These are phyloP conservation scores for Luvunga scandens DNA, from an alignment of 345 rosid species.

Conservation along the genomic window DNA sequence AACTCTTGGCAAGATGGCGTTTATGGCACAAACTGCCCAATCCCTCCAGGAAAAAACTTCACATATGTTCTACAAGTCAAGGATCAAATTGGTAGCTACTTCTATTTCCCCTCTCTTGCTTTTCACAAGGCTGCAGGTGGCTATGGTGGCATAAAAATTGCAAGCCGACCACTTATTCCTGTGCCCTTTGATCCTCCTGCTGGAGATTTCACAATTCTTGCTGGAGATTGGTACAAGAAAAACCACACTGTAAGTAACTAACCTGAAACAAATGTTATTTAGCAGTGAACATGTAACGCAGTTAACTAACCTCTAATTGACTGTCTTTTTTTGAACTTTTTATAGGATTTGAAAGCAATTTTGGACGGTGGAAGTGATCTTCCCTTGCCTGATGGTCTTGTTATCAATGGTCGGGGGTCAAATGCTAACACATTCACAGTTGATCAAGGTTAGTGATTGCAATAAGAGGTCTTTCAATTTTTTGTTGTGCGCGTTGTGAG, in stretches of 20 bases:
- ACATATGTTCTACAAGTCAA: conserved; percentile 72
- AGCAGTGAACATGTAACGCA: neutral
- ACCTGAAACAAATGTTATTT: neutral
- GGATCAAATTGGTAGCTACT: conserved; percentile 85
- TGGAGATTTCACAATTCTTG: conserved; percentile 62
- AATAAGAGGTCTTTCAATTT: neutral
- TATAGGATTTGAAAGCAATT: conserved; percentile 56
- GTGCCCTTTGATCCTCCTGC: conserved; percentile 74
- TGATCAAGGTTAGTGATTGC: conserved; percentile 48
- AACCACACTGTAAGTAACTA: conserved; percentile 52
- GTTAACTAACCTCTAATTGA: no score
- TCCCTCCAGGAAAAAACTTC: conserved; percentile 76
- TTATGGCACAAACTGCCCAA: conserved; percentile 78
- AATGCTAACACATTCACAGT: conserved; percentile 51
- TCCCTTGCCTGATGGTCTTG: conserved; percentile 63
- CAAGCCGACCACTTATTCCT: conserved; percentile 72
- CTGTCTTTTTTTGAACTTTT: conserved; percentile 6
- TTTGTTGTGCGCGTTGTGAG: neutral
- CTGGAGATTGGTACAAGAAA: conserved; percentile 76
- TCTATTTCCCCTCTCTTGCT: conserved; percentile 78
- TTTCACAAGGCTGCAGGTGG: conserved; percentile 89
- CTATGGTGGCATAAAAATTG: conserved; percentile 62
- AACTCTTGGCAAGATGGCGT: conserved; percentile 87
- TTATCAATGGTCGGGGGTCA: conserved; percentile 61
- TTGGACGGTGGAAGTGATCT: conserved; percentile 52